Base-by-base conservation (phyloP, 768 basidiomycete genomes). In the Hericium rajendrae region DNA sequence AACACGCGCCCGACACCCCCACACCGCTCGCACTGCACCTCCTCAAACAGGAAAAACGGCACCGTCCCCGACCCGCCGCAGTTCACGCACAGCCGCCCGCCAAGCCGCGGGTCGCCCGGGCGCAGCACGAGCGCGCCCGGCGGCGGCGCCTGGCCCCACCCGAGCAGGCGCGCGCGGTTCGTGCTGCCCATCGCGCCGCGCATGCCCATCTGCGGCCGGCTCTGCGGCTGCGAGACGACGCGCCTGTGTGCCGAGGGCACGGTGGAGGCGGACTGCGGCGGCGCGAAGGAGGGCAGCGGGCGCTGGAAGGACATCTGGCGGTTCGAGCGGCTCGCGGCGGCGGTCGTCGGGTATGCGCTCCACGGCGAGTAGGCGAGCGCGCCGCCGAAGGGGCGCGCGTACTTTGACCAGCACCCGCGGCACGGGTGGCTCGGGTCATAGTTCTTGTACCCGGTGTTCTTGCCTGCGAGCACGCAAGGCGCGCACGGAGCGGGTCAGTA, bases 391-490 rank as follows among this genome's bases (percentile, higher is more conserved):
- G 77, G 73, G 61, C 78, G 82, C 0, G 77, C 76, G 68, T 85
- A 84, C 62, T 82, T 84, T 6, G 76, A 71, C 90, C 89, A 92
- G 71, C 91, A 92, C 56, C 78, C 79, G 57, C 75, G 73, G 65
- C 90, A 91, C 6, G 88, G 85, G 56, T 81, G 73, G 1, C 74
- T 66, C 0, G 86, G 86, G 67, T 91, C 86, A 39, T 72, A 73
- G 57, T 78, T 73, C 68, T 88, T 88, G 71, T 84, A 91, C 2
- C 90, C 89, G 0, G 78, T 81, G 67, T 92, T 91, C 40, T 73
- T 73, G 63, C 89, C 89, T 91, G 57, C 26, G 22, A 13, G 22
- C 22, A 22, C 22, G 4, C 22, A 18, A 38, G 51, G 18, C 16
- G 22, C 22, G 22, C 22, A 2, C 22, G 22, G 22, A 2, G 50